phyloP scores from a whole-genome alignment of 352 stramenopile species.

The Phytopythium oedochilum region DNA sequence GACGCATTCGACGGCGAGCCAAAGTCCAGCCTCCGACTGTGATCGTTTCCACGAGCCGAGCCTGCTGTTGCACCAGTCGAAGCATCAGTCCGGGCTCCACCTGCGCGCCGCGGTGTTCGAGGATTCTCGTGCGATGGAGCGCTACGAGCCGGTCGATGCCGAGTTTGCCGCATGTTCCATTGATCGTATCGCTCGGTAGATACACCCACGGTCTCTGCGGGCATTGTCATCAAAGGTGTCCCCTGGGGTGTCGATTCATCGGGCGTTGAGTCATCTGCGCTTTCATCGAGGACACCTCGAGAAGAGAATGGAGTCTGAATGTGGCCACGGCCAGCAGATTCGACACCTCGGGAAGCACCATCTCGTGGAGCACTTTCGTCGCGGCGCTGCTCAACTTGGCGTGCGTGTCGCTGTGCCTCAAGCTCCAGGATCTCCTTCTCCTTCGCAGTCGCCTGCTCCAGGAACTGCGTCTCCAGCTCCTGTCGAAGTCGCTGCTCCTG shows the following conservation, averaged over 20 bases:
- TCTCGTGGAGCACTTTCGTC: background rate
- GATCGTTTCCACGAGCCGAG: background rate
- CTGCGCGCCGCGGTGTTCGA: background rate
- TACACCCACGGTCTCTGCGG: too few species aligned
- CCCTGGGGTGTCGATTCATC: background rate
- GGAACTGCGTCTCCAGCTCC: slow-evolving; percentile 39
- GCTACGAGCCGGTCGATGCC: background rate
- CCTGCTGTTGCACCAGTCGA: background rate
- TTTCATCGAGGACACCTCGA: background rate
- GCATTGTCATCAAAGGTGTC: background rate
- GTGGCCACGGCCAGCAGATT: background rate
- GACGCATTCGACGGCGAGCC: slow-evolving; percentile 13
- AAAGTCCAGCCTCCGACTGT: slow-evolving; percentile 9
- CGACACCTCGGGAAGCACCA: background rate
- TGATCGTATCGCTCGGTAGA: background rate
- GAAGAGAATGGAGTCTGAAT: background rate
- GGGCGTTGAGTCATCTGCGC: background rate
- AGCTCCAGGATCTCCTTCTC: slow-evolving; percentile 44
- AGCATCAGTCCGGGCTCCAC: background rate
- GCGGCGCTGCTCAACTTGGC: slow-evolving; percentile 14
- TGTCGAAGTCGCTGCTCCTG: slow-evolving; percentile 57
- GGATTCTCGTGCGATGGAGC: background rate
- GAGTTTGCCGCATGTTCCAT: background rate
- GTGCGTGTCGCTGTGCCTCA: slow-evolving; percentile 24
- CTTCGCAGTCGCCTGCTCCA: slow-evolving; percentile 33